Evolutionary conservation across 139 green algal genomes (phyloP).

Genomic region (Bryopsis sp.): DNA sequence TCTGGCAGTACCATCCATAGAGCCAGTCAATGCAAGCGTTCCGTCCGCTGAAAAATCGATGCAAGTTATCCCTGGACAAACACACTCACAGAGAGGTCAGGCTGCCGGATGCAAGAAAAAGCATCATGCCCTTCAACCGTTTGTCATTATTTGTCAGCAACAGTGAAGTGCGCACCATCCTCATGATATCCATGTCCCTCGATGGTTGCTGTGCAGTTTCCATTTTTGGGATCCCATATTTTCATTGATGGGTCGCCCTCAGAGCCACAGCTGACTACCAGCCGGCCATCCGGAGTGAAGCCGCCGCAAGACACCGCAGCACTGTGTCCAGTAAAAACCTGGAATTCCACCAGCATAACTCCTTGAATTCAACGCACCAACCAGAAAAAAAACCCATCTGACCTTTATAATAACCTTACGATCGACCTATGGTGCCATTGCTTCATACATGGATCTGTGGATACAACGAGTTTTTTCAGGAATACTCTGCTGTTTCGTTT

Average conservation of each 20-base stretch:
- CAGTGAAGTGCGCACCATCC: constrained; percentile 26
- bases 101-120: not conserved
- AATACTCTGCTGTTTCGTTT: no score
- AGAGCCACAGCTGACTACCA: constrained; percentile 70
- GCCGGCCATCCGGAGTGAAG: constrained; percentile 83
- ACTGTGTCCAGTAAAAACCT: constrained; percentile 80
- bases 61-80: not conserved
- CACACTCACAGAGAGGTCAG: not conserved
- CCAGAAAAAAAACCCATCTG: not conserved
- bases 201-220: constrained; percentile 46
- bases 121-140: no score
- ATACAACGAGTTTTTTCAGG: no score
- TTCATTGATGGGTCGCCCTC: constrained; percentile 66
- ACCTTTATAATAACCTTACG: no score
- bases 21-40: not conserved
- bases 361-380: no score
- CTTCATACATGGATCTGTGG: no score
- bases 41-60: not conserved
- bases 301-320: constrained; percentile 66
- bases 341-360: constrained; percentile 1
- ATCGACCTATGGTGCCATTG: no score
- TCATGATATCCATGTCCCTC: constrained; percentile 53
- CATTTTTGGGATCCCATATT: constrained; percentile 77
- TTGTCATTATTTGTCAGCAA: no score
- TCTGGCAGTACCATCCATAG: not conserved